These are phyloP conservation scores for Kentomonas sorsogonicus DNA, from an alignment of 208 protist species.

Conservation along the genomic window DNA sequence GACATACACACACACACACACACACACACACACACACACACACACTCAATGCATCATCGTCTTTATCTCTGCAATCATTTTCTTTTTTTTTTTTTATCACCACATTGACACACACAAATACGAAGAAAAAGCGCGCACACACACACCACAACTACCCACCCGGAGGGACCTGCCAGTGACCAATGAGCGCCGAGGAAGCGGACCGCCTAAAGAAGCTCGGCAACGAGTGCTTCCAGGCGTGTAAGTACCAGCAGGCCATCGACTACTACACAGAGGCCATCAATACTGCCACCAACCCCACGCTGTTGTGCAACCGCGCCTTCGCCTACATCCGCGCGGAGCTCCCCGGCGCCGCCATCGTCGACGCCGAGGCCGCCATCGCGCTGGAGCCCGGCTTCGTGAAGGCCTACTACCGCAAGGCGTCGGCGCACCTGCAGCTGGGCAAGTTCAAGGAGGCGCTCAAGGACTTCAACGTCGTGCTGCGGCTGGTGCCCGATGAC, in stretches of 20 bases:
- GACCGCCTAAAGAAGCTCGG: slow-evolving; percentile 68
- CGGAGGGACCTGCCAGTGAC: too few species aligned
- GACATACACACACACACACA: neutral
- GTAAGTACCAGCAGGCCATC: slow-evolving; percentile 89
- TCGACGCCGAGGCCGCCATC: slow-evolving; percentile 90
- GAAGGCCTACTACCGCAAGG: slow-evolving; percentile 98
- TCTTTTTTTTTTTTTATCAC: slow-evolving; percentile 16
- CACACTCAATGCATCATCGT: neutral
- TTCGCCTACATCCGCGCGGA: slow-evolving; percentile 93
- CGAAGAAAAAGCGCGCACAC: too few species aligned
- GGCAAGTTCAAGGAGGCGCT: slow-evolving; percentile 95
- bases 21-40: neutral
- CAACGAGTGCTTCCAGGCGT: slow-evolving; percentile 80
- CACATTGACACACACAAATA: too few species aligned
- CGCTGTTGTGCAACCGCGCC: slow-evolving; percentile 92
- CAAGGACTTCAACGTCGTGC: slow-evolving; percentile 87
- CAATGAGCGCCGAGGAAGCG: slow-evolving; percentile 33
- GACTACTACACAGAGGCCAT: slow-evolving; percentile 91
- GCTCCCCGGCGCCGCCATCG: slow-evolving; percentile 87
- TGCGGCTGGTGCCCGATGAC: slow-evolving; percentile 89
- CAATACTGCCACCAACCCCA: slow-evolving; percentile 64
- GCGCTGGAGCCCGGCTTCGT: slow-evolving; percentile 90
- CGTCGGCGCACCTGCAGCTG: slow-evolving; percentile 90
- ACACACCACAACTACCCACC: too few species aligned
- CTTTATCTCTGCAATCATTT: neutral